Evolutionary conservation across 179 eudicot species (phyloP).

Genomic region (Vitellaria paradoxa): DNA sequence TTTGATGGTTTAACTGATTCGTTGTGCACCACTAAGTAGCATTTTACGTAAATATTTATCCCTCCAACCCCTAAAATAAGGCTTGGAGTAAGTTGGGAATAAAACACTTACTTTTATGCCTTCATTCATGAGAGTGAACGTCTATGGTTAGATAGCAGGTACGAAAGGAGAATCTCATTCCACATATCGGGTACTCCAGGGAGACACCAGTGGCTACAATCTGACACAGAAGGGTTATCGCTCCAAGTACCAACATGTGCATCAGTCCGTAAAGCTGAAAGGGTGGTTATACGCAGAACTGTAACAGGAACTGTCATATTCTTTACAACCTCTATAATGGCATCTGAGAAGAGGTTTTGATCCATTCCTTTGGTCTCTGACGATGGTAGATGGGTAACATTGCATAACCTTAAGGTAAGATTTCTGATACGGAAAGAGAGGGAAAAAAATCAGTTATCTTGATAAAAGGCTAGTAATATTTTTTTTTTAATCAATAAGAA

Average conservation of each 20-base stretch:
- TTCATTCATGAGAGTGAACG: conserved; percentile 1
- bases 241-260: conserved; percentile 83
- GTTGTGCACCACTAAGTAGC: no score
- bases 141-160: conserved; percentile 27
- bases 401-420: conserved; percentile 38
- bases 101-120: conserved; percentile 12
- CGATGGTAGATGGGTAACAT: conserved; percentile 49
- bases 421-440: conserved; percentile 35
- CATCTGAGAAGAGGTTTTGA: conserved; percentile 47
- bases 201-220: conserved; percentile 61
- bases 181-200: conserved; percentile 61
- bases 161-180: conserved; percentile 59
- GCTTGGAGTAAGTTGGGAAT: background rate
- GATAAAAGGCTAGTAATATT: background rate
- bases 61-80: background rate
- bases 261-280: conserved; percentile 66
- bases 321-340: conserved; percentile 40
- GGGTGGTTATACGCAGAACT: conserved; percentile 58
- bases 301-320: conserved; percentile 52
- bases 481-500: no score
- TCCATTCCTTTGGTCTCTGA: conserved; percentile 35
- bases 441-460: background rate
- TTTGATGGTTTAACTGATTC: no score
- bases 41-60: background rate
- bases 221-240: conserved; percentile 46